Evolutionary conservation across 306 rosid genomes (phyloP), one percentile per base, ranked within the genome.

Genomic region (Senna tora): DNA sequence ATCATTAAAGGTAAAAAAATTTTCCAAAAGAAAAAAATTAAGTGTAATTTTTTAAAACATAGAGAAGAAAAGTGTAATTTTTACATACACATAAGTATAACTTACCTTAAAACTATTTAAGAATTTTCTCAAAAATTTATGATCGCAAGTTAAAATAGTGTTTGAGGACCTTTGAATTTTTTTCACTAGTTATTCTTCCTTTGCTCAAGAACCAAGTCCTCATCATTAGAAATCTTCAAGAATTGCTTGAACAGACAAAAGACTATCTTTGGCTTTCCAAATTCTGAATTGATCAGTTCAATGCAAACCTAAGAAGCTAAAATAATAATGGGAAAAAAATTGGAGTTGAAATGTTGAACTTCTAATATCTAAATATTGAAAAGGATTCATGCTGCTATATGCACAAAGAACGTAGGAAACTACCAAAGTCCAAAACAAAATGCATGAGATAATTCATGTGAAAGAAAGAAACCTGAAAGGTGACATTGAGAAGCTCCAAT

Each of bases 391-490:
- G 20, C 12, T 75, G 74, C 2, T 15, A 13, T 20, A 41, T 43
- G 79, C 19, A 32, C 2, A 22, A 58, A 12, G 47, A 45, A n/a
- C 58, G 47, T 11, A 17, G 22, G 36, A 59, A 58, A 72, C 38
- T 32, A 28, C 46, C 1, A 6, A 46, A 46, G 28, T 1, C 46
- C 1, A 6, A 46, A 46, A 28, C 1, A 25, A 25, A 25, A 25
- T 20, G 15, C 51, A 75, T 9, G 67, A 22, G 22, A 15, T 58
- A 39, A 15, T 7, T 25, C 30, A 22, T 58, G 15, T 47, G 17
- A 53, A 39, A 53, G 42, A 46, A 25, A 33, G 30, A 46, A 21
- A 75, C 75, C 80, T 67, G 75, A 66, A 55, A 33, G 47, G 47
- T 58, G 5, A 55, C 8, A 4, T 17, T 13, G 25, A 19, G 75